phyloP scores from a whole-genome alignment of 495 filamentous ascomycete species.

The Penicillium pulvis region DNA sequence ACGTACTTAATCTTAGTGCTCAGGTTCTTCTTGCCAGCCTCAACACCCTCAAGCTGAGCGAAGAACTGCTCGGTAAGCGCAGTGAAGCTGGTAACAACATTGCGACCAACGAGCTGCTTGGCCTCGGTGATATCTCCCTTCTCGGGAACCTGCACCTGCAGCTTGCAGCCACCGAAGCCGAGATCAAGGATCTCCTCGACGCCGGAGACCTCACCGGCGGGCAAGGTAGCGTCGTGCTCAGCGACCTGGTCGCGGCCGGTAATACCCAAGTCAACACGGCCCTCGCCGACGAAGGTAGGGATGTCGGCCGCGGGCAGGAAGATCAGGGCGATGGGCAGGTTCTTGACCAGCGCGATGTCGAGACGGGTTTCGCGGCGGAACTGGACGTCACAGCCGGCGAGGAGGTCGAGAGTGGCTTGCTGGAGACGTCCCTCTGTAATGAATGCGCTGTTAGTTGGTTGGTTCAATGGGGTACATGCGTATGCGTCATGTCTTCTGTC shows the following conservation, averaged over 20 bases:
- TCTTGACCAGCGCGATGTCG: conserved; percentile 95
- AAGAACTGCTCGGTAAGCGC: conserved; percentile 82
- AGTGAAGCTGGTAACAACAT: conserved; percentile 93
- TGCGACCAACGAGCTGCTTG: conserved; percentile 85
- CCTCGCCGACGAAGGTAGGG: conserved; percentile 94
- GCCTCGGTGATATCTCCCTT: conserved; percentile 71
- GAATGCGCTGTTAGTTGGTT: conserved; percentile 22
- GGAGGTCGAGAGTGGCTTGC: conserved; percentile 80
- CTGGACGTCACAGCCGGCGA: conserved; percentile 91
- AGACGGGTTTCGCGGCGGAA: conserved; percentile 90
- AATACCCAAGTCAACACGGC: conserved; percentile 90
- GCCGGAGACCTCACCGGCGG: conserved; percentile 58
- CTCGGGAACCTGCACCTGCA: conserved; percentile 94
- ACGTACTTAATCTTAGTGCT: conserved; percentile 82
- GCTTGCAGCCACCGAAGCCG: conserved; percentile 84
- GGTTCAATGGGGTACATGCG: conserved; percentile 17
- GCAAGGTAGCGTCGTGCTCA: conserved; percentile 78
- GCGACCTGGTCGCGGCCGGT: conserved; percentile 90
- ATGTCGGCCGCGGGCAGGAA: conserved; percentile 98
- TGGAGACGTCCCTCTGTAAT: conserved; percentile 85
- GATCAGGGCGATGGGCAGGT: conserved; percentile 90
- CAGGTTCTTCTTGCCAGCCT: conserved; percentile 35
- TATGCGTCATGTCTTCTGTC: conserved; percentile 4
- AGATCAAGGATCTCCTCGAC: conserved; percentile 86
- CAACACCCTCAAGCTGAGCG: conserved; percentile 62